Evolutionary conservation across 140 eudicot species (phyloP).

Genomic region (Cichorium intybus): DNA sequence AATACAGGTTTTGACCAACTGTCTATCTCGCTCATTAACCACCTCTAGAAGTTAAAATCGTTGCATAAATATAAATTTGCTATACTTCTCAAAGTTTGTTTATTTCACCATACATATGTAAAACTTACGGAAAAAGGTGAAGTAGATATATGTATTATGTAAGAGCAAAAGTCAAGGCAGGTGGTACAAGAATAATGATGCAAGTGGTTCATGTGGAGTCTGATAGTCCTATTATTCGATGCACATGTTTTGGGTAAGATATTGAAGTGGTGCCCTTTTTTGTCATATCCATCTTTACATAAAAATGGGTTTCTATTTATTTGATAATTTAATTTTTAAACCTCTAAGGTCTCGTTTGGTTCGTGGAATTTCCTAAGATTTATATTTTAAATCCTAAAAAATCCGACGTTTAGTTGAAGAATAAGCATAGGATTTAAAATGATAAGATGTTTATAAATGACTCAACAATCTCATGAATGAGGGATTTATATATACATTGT

Average conservation of each 20-base stretch:
- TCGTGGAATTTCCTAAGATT: too few relatives aligned
- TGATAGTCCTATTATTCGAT: conserved; percentile 8
- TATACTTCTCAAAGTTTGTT: background rate
- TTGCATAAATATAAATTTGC: background rate
- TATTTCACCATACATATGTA: background rate
- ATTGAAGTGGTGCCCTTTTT: conserved; percentile 14
- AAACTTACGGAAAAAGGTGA: too few relatives aligned
- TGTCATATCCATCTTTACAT: background rate
- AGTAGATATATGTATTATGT: background rate
- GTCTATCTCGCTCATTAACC: background rate
- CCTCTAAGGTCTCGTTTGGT: too few relatives aligned
- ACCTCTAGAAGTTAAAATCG: background rate
- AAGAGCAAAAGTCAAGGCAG: background rate
- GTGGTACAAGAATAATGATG: background rate
- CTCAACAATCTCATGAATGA: too few relatives aligned
- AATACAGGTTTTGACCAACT: background rate
- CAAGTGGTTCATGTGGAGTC: conserved; percentile 22
- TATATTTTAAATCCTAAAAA: too few relatives aligned
- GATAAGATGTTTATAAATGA: too few relatives aligned
- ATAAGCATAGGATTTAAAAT: too few relatives aligned
- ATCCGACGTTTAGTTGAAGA: too few relatives aligned
- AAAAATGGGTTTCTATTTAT: too few relatives aligned
- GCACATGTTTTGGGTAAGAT: conserved; percentile 20
- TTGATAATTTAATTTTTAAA: too few relatives aligned
- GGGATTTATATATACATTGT: too few relatives aligned